A percentile compares a stretch with the other conserved stretches of the same genome.
Conservation (phyloP, 148 eudicot species). For the Dysphania ambrosioides region DNA sequence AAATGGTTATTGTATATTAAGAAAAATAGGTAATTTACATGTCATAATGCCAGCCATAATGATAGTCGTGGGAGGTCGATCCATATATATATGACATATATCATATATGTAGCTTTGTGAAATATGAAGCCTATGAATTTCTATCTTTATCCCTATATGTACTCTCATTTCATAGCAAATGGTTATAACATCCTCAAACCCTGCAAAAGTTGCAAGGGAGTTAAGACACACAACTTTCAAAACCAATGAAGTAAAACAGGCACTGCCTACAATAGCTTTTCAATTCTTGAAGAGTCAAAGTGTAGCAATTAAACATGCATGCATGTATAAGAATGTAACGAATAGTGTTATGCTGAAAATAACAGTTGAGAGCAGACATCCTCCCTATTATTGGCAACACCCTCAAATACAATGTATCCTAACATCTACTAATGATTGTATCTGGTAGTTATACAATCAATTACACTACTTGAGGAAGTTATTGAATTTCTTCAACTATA, state of each 20-base stretch:
- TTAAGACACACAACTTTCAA: too few relatives aligned
- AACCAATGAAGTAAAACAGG: background rate
- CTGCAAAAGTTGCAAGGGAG: too few relatives aligned
- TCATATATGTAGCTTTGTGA: too few relatives aligned
- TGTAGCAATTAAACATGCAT: slow-evolving; percentile 13
- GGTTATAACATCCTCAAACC: too few relatives aligned
- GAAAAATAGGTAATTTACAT: too few relatives aligned
- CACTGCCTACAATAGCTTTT: background rate
- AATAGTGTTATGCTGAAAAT: background rate
- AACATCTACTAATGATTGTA: slow-evolving; percentile 19
- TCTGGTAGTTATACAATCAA: slow-evolving; percentile 23
- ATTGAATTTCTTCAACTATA: background rate
- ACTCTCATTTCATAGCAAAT: too few relatives aligned
- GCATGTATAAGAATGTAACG: slow-evolving; percentile 3
- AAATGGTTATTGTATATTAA: too few relatives aligned
- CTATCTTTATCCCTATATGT: too few relatives aligned
- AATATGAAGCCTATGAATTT: too few relatives aligned
- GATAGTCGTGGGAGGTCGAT: too few relatives aligned
- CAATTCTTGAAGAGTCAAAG: background rate
- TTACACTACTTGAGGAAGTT: background rate
- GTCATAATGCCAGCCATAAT: too few relatives aligned
- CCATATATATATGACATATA: too few relatives aligned
- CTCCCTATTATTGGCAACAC: slow-evolving; percentile 7
- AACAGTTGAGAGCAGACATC: slow-evolving; percentile 24
- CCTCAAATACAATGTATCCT: slow-evolving; percentile 24